phyloP scores from a whole-genome alignment of 345 rosid species.

The Lenwebbia sp. region DNA sequence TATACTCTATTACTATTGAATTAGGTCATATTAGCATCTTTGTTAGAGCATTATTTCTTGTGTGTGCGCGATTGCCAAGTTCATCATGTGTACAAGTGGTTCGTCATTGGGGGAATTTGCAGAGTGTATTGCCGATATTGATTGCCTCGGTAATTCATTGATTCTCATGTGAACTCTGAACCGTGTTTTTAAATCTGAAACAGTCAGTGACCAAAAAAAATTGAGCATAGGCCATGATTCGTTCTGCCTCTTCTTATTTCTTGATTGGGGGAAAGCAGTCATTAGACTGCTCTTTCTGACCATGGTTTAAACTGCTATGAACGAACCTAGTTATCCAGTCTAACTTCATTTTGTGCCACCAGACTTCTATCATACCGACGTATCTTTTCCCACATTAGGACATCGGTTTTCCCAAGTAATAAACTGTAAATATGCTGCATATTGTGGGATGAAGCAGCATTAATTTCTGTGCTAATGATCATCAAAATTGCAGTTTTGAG shows the following conservation, averaged over 20 bases:
- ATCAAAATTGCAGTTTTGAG: neutral
- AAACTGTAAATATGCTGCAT: neutral
- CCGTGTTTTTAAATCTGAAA: neutral
- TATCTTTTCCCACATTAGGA: neutral
- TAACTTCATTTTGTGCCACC: neutral
- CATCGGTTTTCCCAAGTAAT: neutral
- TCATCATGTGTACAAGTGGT: neutral
- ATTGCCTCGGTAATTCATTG: neutral
- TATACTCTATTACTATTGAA: neutral
- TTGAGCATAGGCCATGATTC: neutral
- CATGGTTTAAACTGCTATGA: neutral
- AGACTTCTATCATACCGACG: neutral
- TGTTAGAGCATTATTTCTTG: neutral
- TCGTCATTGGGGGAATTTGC: neutral
- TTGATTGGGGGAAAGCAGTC: neutral
- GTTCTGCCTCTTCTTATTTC: neutral
- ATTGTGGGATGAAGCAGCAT: neutral
- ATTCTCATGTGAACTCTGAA: neutral
- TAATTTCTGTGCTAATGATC: neutral
- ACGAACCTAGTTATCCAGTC: neutral
- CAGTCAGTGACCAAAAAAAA: neutral
- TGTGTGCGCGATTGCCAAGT: neutral
- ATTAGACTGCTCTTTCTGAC: neutral
- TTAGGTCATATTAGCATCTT: neutral
- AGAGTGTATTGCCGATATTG: neutral